Evolutionary conservation across 2,329 filamentous ascomycete genomes (phyloP).

Genomic region (Ophiocordyceps polyrhachis-furcata): DNA sequence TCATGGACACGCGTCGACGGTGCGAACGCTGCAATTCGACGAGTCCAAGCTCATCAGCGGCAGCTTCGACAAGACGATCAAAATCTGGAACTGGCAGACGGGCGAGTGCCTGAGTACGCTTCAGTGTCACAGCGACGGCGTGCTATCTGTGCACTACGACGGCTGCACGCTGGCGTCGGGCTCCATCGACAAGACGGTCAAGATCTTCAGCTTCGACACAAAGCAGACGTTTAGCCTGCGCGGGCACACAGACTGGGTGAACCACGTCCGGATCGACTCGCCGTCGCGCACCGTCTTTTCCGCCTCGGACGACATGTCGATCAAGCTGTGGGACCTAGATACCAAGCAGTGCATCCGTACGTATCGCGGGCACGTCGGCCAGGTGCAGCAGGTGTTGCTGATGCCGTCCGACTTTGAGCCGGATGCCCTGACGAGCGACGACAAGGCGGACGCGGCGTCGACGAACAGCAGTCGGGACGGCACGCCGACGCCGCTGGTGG

Average conservation of each 20-base stretch:
- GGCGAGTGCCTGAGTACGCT: constrained; percentile 73
- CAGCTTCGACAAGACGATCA: constrained; percentile 70
- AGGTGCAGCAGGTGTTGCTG: constrained; percentile 79
- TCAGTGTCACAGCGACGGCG: constrained; percentile 58
- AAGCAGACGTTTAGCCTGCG: constrained; percentile 63
- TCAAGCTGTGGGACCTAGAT: constrained; percentile 87
- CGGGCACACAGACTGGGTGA: constrained; percentile 89
- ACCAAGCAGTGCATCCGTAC: constrained; percentile 56
- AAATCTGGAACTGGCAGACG: constrained; percentile 93
- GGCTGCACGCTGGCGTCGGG: constrained; percentile 71
- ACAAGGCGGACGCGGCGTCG: constrained; percentile 35
- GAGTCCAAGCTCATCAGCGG: constrained; percentile 82
- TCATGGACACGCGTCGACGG: constrained; percentile 61
- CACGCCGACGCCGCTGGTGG: constrained; percentile 15
- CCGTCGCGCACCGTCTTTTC: constrained; percentile 74
- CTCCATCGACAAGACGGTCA: constrained; percentile 75
- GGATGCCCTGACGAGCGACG: constrained; percentile 39
- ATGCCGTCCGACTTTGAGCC: constrained; percentile 80
- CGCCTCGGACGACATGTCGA: constrained; percentile 79
- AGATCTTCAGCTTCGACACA: constrained; percentile 81
- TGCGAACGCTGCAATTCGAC: constrained; percentile 84
- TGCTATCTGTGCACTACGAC: constrained; percentile 78
- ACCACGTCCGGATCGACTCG: constrained; percentile 77
- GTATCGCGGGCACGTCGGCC: constrained; percentile 82
- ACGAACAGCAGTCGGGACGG: constrained; percentile 27